Conservation (phyloP, 176 grass and related monocot species). For the Stipa capillata region DNA sequence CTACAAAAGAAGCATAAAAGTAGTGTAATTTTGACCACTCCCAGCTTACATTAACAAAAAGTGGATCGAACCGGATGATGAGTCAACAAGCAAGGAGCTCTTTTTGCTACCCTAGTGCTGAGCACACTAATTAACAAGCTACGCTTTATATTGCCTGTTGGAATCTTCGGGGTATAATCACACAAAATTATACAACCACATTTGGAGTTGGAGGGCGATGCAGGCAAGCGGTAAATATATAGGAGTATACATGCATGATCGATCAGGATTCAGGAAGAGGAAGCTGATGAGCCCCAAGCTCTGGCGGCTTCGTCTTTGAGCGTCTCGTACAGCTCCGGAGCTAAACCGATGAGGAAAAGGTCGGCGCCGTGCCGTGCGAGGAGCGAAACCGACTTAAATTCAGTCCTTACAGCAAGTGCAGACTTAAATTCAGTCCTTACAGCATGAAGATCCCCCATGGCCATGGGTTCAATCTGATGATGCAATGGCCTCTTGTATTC, state of each 20-base stretch:
- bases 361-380: slow-evolving; percentile 49
- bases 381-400: slow-evolving; percentile 69
- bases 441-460: slow-evolving; percentile 26
- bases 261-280: too few species aligned
- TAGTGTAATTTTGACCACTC: neutral
- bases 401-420: slow-evolving; percentile 38
- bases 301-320: slow-evolving; percentile 50
- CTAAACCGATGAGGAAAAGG: slow-evolving; percentile 50
- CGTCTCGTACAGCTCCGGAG: slow-evolving; percentile 33
- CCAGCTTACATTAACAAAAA: neutral
- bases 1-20: neutral
- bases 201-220: too few species aligned
- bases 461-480: slow-evolving; percentile 29
- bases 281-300: slow-evolving; percentile 15
- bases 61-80: neutral
- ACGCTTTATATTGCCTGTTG: neutral
- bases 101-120: neutral
- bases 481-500: slow-evolving; percentile 47
- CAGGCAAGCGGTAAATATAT: too few species aligned
- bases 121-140: neutral
- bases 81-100: neutral
- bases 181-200: too few species aligned
- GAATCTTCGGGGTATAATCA: neutral
- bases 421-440: slow-evolving; percentile 51
- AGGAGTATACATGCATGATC: too few species aligned